Conservation (phyloP, 192 early-diverging fungal genomes). For the Gryganskiella cystojenkinii region DNA sequence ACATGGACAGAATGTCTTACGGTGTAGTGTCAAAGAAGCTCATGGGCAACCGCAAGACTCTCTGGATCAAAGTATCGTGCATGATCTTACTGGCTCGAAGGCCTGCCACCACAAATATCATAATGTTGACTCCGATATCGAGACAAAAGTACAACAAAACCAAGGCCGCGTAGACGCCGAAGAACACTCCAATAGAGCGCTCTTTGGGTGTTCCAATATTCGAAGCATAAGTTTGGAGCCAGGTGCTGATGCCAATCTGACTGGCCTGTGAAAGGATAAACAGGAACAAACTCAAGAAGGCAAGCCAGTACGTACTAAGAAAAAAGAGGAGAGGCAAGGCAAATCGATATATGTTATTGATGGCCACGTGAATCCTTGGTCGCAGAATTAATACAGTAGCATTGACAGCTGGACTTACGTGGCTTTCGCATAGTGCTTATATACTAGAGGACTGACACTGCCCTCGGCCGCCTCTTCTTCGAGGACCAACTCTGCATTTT, state of each 20-base stretch:
- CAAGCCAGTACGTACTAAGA: background rate
- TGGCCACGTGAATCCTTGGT: too few species aligned
- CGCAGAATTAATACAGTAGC: too few species aligned
- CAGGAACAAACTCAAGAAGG: slow-evolving; percentile 13
- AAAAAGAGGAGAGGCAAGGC: too few species aligned
- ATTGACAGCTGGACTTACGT: too few species aligned
- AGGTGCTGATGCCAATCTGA: slow-evolving; percentile 37
- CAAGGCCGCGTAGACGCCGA: slow-evolving; percentile 28
- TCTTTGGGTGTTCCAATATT: background rate
- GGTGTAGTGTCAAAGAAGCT: slow-evolving; percentile 31
- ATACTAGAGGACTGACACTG: slow-evolving; percentile 81
- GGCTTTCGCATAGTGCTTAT: slow-evolving; percentile 72
- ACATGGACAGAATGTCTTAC: background rate
- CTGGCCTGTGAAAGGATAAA: slow-evolving; percentile 24
- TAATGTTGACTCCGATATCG: slow-evolving; percentile 28
- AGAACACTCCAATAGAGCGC: slow-evolving; percentile 8
- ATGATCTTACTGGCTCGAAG: slow-evolving; percentile 54
- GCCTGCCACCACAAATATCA: slow-evolving; percentile 16
- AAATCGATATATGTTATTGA: too few species aligned
- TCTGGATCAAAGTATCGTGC: slow-evolving; percentile 71
- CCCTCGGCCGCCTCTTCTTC: slow-evolving; percentile 88
- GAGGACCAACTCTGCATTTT: slow-evolving; percentile 66
- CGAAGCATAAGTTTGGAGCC: slow-evolving; percentile 30
- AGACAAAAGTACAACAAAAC: slow-evolving; percentile 17
- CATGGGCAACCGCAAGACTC: slow-evolving; percentile 70